Conservation (phyloP, 331 rosid species). For the Malus hybrid region DNA sequence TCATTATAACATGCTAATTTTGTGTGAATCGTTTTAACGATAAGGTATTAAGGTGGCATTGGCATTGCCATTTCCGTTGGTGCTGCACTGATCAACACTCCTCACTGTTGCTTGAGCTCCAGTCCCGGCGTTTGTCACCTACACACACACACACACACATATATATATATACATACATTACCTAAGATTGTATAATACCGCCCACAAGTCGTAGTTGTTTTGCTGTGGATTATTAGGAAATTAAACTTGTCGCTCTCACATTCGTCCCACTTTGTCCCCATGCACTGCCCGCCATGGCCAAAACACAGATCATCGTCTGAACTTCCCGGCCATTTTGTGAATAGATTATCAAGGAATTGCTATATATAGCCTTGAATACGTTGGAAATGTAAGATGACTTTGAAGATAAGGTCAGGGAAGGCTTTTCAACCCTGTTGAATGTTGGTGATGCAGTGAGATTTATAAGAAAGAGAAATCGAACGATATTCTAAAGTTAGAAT, state of each 20-base stretch:
- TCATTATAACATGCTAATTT: too few relatives aligned
- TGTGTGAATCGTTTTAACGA: too few relatives aligned
- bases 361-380: too few relatives aligned
- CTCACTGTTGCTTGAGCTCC: not conserved
- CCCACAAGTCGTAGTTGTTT: conserved; percentile 45
- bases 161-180: not conserved
- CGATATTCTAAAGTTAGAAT: too few relatives aligned
- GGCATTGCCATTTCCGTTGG: not conserved
- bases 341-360: too few relatives aligned
- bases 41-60: not conserved
- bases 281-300: not conserved
- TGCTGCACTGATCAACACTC: not conserved
- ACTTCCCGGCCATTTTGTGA: conserved; percentile 5
- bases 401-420: too few relatives aligned
- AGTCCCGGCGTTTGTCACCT: not conserved
- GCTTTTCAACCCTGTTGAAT: too few relatives aligned
- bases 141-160: not conserved
- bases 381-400: too few relatives aligned
- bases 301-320: not conserved
- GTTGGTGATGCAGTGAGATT: too few relatives aligned
- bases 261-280: conserved; percentile 15
- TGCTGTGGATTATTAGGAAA: conserved; percentile 52
- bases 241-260: conserved; percentile 47
- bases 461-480: too few relatives aligned
- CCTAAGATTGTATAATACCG: not conserved